Percentiles rank a stretch among this genome's conserved stretches.
phyloP scores from a whole-genome alignment of 805 yeast genomes.

The Dipodascopsis tothii region DNA sequence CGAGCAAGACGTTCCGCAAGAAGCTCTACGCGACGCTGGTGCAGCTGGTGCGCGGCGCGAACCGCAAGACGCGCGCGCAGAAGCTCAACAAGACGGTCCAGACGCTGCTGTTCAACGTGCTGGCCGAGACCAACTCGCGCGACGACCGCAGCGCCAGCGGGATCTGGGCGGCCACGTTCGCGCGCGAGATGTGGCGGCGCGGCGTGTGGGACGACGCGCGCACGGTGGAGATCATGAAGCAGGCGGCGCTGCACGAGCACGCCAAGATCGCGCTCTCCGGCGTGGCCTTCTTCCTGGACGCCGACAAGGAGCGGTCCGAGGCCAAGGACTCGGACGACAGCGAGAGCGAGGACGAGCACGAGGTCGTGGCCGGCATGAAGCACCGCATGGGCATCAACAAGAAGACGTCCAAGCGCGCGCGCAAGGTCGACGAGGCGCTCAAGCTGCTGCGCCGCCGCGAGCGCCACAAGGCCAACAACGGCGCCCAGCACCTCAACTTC shows the following conservation, averaged over 20 bases:
- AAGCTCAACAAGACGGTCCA: constrained; percentile 85
- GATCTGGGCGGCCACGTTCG: constrained; percentile 90
- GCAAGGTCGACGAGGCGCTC: constrained; percentile 68
- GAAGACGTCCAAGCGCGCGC: constrained; percentile 69
- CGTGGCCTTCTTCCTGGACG: constrained; percentile 84
- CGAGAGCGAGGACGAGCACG: constrained; percentile 10
- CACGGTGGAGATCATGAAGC: constrained; percentile 95
- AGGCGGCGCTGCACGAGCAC: constrained; percentile 85
- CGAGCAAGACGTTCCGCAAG: constrained; percentile 72
- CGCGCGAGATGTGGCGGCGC: constrained; percentile 94
- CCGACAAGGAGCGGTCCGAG: constrained; percentile 88
- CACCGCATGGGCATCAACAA: constrained; percentile 81
- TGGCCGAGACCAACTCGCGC: constrained; percentile 48
- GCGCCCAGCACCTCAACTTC: constrained; percentile 70
- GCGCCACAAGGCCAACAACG: constrained; percentile 35
- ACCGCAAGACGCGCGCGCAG: constrained; percentile 83
- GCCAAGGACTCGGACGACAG: constrained; percentile 47
- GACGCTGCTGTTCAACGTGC: constrained; percentile 77
- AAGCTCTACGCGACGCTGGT: constrained; percentile 76
- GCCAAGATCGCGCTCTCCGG: constrained; percentile 84
- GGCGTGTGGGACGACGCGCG: constrained; percentile 97
- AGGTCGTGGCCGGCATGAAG: constrained; percentile 37
- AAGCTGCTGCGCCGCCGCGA: constrained; percentile 50
- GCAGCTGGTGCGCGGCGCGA: constrained; percentile 69
- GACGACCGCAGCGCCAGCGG: constrained; percentile 38